Evolutionary conservation across 1,139 yeast genomes (phyloP).

Genomic region (Yamadazyma epiphylla): DNA sequence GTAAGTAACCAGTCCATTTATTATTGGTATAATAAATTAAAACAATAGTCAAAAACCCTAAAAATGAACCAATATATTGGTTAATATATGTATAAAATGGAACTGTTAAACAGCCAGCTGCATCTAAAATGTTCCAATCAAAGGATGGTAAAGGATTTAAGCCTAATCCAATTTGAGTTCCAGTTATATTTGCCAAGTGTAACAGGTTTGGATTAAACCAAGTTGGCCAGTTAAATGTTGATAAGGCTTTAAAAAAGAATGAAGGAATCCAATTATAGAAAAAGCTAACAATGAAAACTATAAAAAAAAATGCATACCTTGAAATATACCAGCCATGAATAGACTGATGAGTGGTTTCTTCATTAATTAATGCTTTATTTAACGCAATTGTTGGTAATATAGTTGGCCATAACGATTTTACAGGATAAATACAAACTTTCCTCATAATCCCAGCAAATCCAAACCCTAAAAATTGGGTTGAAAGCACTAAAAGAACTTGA

Average conservation of each 20-base stretch:
- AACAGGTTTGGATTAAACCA: constrained; percentile 42
- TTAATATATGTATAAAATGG: constrained; percentile 39
- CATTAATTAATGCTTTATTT: constrained; percentile 38
- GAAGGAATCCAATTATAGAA: constrained; percentile 43
- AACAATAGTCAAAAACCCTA: constrained; percentile 30
- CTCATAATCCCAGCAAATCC: constrained; percentile 46
- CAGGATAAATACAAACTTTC: constrained; percentile 42
- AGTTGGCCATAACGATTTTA: constrained; percentile 46
- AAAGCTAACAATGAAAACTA: constrained; percentile 30
- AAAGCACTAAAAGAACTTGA: constrained; percentile 34
- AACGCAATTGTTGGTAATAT: constrained; percentile 43
- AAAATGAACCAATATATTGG: constrained; percentile 29
- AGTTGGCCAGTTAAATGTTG: constrained; percentile 47
- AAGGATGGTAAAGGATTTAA: constrained; percentile 42
- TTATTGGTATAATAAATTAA: constrained; percentile 33
- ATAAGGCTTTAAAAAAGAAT: constrained; percentile 37
- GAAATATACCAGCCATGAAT: constrained; percentile 42
- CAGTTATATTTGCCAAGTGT: constrained; percentile 37
- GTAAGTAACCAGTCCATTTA: constrained; percentile 38
- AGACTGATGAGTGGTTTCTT: constrained; percentile 19
- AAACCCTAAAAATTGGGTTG: constrained; percentile 45
- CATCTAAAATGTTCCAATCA: constrained; percentile 43
- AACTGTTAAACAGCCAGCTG: constrained; percentile 38
- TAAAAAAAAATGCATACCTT: constrained; percentile 35
- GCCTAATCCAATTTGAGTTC: constrained; percentile 37